Base-by-base conservation (phyloP, 2,329 filamentous ascomycete species). In the Capronia coronata region DNA sequence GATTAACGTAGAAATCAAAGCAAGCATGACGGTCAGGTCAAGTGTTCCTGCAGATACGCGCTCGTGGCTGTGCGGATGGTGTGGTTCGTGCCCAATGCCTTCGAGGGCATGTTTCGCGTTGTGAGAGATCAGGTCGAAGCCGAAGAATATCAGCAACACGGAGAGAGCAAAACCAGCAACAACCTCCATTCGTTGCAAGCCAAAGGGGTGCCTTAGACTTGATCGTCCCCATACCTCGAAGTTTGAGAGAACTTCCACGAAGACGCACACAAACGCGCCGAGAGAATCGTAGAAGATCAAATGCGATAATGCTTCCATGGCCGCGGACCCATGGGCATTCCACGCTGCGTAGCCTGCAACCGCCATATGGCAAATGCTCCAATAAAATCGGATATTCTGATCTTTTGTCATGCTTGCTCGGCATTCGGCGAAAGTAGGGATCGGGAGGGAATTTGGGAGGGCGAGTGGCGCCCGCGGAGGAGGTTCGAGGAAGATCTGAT, bases 221-320 rank as follows among this genome's bases (percentile, higher is more conserved):
- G 87, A 91, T 40, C 91, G 80, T 57, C 88, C 87, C 93, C 93
- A 98, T 34, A 97, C 90, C 65, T 98, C 93, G 62, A 98, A 98
- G 67, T 98, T 98, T 44, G 87, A 83, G 41, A 96, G 79, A 1
- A 97, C 87, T 64, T 98, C 93, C 40, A 97, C 91, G 10, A 81
- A 83, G 2, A 95, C 89, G 66, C 91, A 97, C 3, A 97, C 80
- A 41, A 90, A 83, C 3, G 93, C 93, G 27, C 89, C 93, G 1
- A 94, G 80, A 7, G 93, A 91, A 65, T 98, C 93, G 66, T 96
- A 98, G 67, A 97, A 87, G 51, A 97, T 84, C 40, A 98, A 75
- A 62, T 96, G 90, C 8, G 89, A 95, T 14, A 98, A 74, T 0
- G 91, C 91, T 5, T 90, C 96, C 71, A 95, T 85, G 9, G 91